A percentile compares a stretch with the other conserved stretches of the same genome.
Evolutionary conservation across 2,329 filamentous ascomycete species (phyloP).

Genomic region (Sclerotinia minor): DNA sequence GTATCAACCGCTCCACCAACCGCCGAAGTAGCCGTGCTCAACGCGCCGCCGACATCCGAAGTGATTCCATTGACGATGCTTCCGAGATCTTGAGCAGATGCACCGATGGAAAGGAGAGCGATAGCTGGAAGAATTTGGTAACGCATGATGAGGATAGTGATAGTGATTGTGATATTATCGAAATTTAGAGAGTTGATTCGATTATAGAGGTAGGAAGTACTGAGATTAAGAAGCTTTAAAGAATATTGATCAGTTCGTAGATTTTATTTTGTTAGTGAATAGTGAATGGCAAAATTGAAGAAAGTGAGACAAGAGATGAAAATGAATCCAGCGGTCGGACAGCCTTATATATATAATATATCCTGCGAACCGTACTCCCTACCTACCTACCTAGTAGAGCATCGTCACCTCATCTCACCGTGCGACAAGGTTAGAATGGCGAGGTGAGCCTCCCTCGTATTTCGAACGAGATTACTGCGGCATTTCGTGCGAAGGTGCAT

Average conservation of each 20-base stretch:
- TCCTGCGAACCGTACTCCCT: neutral
- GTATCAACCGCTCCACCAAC: conserved; percentile 9
- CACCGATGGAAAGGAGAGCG: conserved; percentile 16
- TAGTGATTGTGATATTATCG: neutral
- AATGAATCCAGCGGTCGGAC: neutral
- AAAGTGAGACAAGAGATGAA: neutral
- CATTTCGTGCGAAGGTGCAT: neutral
- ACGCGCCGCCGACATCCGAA: conserved; percentile 10
- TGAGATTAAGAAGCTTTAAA: neutral
- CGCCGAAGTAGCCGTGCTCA: neutral
- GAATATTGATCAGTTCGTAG: neutral
- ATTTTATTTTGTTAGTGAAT: neutral
- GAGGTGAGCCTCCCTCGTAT: conserved; percentile 13
- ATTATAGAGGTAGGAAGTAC: neutral
- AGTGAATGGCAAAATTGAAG: neutral
- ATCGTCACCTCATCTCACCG: neutral
- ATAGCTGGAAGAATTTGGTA: conserved; percentile 21
- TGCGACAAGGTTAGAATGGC: neutral
- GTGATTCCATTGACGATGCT: neutral
- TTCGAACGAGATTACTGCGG: neutral
- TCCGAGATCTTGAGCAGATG: conserved; percentile 1
- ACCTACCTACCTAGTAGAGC: neutral
- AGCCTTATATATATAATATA: neutral
- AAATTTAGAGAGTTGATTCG: neutral
- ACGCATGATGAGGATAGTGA: conserved; percentile 20